phyloP scores from a whole-genome alignment of 805 yeast species.

The Myxozyma neotropica region DNA sequence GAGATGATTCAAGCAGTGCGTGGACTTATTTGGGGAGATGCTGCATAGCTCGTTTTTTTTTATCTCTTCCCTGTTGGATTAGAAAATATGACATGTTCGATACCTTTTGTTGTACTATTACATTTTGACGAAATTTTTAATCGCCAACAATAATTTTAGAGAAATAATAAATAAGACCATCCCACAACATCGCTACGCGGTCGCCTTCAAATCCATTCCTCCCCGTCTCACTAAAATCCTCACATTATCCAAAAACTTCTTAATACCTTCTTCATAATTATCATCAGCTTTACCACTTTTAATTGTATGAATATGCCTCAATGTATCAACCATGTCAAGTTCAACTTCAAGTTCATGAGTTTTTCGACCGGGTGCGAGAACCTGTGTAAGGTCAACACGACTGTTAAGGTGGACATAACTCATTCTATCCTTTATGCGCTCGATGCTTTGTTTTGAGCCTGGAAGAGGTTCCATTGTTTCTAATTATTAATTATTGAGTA shows the following conservation, averaged over 20 bases:
- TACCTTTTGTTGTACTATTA: background rate
- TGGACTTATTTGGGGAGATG: background rate
- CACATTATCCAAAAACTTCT: slow-evolving; percentile 27
- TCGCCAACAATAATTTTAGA: too few relatives aligned
- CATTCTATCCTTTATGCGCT: slow-evolving; percentile 25
- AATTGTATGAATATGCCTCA: slow-evolving; percentile 9
- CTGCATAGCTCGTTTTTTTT: background rate
- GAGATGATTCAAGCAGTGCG: background rate
- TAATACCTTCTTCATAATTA: slow-evolving; percentile 21
- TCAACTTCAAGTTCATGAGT: slow-evolving; percentile 31
- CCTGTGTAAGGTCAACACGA: slow-evolving; percentile 29
- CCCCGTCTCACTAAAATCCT: slow-evolving; percentile 32
- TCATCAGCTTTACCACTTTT: slow-evolving; percentile 15
- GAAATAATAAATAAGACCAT: background rate
- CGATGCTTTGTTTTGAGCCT: background rate
- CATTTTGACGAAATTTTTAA: too few relatives aligned
- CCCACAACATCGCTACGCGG: background rate
- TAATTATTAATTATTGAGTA: too few relatives aligned
- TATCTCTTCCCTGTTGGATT: too few relatives aligned
- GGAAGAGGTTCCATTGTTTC: slow-evolving; percentile 13
- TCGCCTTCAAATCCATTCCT: slow-evolving; percentile 20
- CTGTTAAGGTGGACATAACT: slow-evolving; percentile 20
- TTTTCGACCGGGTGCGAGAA: slow-evolving; percentile 8
- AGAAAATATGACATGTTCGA: too few relatives aligned
- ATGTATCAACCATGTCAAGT: slow-evolving; percentile 22